phyloP scores from a whole-genome alignment of 106 monocot genomes.

The Dendrobium huoshanense region DNA sequence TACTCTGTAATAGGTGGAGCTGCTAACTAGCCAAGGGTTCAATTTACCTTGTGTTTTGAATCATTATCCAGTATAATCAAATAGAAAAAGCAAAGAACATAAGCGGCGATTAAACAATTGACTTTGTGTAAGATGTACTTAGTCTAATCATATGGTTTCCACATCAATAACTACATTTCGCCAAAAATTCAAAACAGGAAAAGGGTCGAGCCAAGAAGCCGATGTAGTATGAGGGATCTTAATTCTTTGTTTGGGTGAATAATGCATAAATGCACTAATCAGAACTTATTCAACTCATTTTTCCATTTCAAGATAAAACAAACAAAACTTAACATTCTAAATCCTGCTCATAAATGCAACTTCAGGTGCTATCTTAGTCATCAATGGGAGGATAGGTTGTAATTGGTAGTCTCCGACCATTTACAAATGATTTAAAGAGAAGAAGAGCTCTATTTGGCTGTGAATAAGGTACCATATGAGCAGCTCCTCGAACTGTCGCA shows the following conservation, averaged over 20 bases:
- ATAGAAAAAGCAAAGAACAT: too few species aligned
- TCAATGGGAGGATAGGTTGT: conserved; percentile 16
- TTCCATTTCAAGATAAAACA: background rate
- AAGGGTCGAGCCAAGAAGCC: too few species aligned
- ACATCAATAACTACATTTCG: too few species aligned
- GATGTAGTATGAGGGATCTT: too few species aligned
- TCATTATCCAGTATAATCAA: too few species aligned
- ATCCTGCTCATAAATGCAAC: background rate
- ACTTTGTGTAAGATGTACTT: too few species aligned
- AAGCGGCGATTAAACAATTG: too few species aligned
- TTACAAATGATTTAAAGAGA: conserved; percentile 41
- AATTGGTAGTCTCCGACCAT: conserved; percentile 32
- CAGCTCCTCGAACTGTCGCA: conserved; percentile 56
- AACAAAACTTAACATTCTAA: background rate
- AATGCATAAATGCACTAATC: background rate
- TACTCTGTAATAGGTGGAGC: too few species aligned
- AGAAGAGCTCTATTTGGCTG: conserved; percentile 45
- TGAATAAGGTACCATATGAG: conserved; percentile 67
- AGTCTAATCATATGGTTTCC: too few species aligned
- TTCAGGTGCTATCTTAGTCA: background rate
- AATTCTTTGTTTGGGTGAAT: background rate
- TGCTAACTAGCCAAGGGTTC: too few species aligned
- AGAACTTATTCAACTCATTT: background rate
- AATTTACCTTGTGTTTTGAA: too few species aligned
- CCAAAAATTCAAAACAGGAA: too few species aligned